phyloP scores from a whole-genome alignment of 148 eudicot species.

The Silene conica region DNA sequence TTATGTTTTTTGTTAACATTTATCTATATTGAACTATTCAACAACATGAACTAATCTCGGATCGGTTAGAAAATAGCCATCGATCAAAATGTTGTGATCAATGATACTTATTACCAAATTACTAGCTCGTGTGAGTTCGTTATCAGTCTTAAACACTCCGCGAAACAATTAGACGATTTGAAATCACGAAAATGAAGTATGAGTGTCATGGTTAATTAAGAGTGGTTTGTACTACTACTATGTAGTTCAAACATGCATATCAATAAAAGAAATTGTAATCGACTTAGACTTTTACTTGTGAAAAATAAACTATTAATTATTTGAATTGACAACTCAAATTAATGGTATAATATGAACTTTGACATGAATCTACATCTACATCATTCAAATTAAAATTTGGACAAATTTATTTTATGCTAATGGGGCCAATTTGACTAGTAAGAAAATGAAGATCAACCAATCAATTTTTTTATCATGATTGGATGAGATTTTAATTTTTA shows the following conservation, averaged over 20 bases:
- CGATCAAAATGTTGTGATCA: background rate
- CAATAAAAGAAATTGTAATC: background rate
- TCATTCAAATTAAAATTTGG: slow-evolving; percentile 8
- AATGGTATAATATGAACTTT: background rate
- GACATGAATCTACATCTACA: slow-evolving; percentile 16
- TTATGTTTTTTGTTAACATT: no score
- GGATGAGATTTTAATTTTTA: slow-evolving; percentile 4
- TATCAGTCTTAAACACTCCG: background rate
- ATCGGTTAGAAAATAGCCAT: background rate
- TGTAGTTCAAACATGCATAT: slow-evolving; percentile 4
- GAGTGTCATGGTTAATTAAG: background rate
- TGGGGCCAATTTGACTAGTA: slow-evolving; percentile 20
- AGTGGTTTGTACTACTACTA: background rate
- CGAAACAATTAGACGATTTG: background rate
- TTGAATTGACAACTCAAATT: background rate
- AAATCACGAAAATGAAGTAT: background rate
- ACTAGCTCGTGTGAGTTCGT: background rate
- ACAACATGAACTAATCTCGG: no score
- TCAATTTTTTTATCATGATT: slow-evolving; percentile 6
- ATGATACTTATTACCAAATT: no score
- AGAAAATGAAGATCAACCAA: slow-evolving; percentile 1
- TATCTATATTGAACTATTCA: no score
- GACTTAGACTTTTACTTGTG: no score
- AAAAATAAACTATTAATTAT: no score
- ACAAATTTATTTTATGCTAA: background rate